Conservation (phyloP, 441 rosid genomes). For the Brassica hybrid region DNA sequence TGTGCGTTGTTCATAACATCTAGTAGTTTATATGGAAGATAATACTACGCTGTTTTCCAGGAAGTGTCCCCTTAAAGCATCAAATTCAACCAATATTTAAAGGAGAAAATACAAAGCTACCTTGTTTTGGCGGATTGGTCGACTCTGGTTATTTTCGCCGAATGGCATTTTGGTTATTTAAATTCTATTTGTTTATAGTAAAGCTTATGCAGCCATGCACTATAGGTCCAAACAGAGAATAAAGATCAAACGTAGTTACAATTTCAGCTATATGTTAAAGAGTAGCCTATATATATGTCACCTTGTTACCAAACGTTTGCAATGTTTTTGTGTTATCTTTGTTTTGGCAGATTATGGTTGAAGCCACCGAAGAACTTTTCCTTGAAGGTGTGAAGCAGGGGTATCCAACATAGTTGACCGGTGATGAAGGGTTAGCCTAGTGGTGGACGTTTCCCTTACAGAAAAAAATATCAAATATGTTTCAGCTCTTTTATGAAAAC, state of each 20-base stretch:
- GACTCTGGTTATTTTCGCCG: background rate
- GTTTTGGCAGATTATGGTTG: background rate
- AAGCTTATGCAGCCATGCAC: constrained; percentile 16
- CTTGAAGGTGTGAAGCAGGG: background rate
- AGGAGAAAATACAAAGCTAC: background rate
- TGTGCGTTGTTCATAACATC: constrained; percentile 20
- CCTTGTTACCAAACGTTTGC: background rate
- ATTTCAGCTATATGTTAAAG: background rate
- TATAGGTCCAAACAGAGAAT: constrained; percentile 5
- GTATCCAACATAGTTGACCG: constrained; percentile 18
- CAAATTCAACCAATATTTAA: constrained; percentile 5
- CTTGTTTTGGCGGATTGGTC: background rate
- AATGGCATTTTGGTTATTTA: background rate
- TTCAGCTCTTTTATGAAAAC: background rate
- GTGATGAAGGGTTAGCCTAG: too few relatives aligned
- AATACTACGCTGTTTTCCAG: constrained; percentile 4
- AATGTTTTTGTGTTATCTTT: constrained; percentile 2
- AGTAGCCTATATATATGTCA: background rate
- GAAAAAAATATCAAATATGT: background rate
- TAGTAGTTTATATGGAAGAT: constrained; percentile 12
- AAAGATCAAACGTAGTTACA: background rate
- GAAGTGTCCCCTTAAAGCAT: constrained; percentile 6
- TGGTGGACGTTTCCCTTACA: background rate
- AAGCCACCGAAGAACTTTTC: constrained; percentile 19
- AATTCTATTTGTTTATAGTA: background rate